Conservation (phyloP, 192 early-diverging fungal genomes). For the Backusella morwellensis region DNA sequence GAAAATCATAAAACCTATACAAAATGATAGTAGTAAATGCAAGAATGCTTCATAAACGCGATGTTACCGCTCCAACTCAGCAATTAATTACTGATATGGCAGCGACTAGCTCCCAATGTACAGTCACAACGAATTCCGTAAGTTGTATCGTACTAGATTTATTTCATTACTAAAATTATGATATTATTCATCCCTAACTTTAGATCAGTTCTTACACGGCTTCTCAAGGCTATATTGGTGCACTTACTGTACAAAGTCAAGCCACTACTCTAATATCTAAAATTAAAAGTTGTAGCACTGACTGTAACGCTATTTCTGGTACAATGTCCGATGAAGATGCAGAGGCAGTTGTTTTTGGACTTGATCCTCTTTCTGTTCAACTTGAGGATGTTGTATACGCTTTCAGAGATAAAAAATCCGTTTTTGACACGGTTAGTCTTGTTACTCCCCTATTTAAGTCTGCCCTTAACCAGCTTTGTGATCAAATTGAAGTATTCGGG, state of each 20-base stretch:
- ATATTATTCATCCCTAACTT: neutral
- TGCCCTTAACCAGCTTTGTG: neutral
- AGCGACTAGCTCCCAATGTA: neutral
- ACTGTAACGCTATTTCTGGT: neutral
- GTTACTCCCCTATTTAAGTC: neutral
- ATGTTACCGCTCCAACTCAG: neutral
- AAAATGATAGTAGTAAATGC: neutral
- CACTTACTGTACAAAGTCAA: neutral
- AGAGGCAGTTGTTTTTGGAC: neutral
- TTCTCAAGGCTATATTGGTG: neutral
- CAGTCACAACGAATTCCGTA: neutral
- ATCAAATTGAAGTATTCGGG: neutral
- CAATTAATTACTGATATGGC: neutral
- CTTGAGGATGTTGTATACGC: neutral
- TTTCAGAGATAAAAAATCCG: neutral
- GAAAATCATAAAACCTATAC: neutral
- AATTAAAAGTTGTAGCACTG: neutral
- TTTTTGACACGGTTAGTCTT: neutral
- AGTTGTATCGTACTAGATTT: neutral
- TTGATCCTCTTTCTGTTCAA: neutral
- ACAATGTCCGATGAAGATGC: neutral
- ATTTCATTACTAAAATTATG: neutral
- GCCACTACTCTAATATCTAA: neutral
- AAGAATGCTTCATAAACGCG: neutral
- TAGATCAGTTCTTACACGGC: neutral